Evolutionary conservation across 129 eudicot species (phyloP), one percentile per base, ranked within the genome.

Genomic region (Escallonia rubra): DNA sequence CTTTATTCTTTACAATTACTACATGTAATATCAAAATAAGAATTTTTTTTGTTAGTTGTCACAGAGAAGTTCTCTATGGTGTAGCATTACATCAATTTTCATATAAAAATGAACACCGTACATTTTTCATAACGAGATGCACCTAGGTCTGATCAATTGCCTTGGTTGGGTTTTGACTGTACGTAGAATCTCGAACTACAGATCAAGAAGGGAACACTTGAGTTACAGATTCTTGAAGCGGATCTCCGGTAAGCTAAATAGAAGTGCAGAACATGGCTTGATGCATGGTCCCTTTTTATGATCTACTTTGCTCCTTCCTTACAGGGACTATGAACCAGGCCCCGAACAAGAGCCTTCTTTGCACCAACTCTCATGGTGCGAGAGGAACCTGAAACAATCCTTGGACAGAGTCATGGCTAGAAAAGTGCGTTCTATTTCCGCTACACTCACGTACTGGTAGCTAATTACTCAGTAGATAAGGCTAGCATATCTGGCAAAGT

Each of bases 311-410:
- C 15, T 11, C 2, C 3, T 47, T 70, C 9, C 6, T 52, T 7
- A 23, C 34, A 76, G 80, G 69, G 75, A 77, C 14, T 77, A 64
- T 77, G 81, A 70, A 57, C 58, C 73, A 12, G 40, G n/a, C 44
- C 67, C 23, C 8, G 76, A 64, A 8, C 62, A 63, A 52, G 64
- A 55, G 10, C 76, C 76, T 47, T 77, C 72, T 11, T 39, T 70
- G 43, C 72, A 64, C 44, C 76, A 70, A 51, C 23, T 64, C 8
- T 65, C 44, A 1, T 64, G 81, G 81, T 70, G 76, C 48, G 81
- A 77, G 72, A 70, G 72, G 65, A 77, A 71, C 64, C 42, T 77
- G 63, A 64, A n/a, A 14, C 64, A 58, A 4, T 77, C 76, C 34
- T 69, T 65, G 14, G 45, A 63, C 48, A 65, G 66, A 10, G 69